These are phyloP conservation scores for Aspergillus brunneoviolaceus DNA, from an alignment of 2,329 filamentous ascomycete genomes.

Conservation along the genomic window DNA sequence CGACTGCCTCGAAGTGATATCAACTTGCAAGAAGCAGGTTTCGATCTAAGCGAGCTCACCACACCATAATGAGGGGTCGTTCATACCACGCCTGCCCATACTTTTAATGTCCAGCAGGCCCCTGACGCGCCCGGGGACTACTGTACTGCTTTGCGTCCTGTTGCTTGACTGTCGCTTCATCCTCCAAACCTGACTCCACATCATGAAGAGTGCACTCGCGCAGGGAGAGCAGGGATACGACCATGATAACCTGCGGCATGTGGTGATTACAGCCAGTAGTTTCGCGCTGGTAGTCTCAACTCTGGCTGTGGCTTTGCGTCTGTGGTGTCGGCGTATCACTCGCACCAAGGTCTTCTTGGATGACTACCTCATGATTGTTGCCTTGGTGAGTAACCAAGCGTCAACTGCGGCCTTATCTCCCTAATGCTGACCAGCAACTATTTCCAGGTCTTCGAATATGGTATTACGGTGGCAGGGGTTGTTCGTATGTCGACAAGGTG, in stretches of 20 bases:
- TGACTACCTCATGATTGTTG: constrained; percentile 15
- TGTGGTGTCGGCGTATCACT: constrained; percentile 21
- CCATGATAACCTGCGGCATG: constrained; percentile 26
- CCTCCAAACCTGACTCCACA: neutral
- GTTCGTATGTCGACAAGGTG: constrained; percentile 17
- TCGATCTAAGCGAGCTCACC: neutral
- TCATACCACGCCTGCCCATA: neutral
- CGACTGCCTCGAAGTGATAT: neutral
- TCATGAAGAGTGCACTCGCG: neutral
- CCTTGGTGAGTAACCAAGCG: constrained; percentile 8
- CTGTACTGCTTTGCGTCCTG: neutral
- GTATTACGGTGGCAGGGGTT: constrained; percentile 24
- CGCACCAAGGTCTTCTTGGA: constrained; percentile 15
- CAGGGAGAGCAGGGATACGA: constrained; percentile 15
- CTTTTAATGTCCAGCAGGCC: neutral
- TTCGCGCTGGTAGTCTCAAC: constrained; percentile 27
- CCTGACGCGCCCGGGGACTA: neutral
- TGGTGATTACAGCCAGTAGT: constrained; percentile 27
- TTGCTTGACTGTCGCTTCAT: neutral
- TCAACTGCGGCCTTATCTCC: constrained; percentile 5
- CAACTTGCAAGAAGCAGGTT: neutral
- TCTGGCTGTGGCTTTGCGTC: constrained; percentile 19
- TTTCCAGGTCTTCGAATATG: constrained; percentile 23
- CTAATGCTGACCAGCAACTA: constrained; percentile 9
- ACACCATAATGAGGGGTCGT: neutral